A percentile compares a stretch with the other conserved stretches of the same genome.
phyloP scores from a whole-genome alignment of 2,329 filamentous ascomycete genomes.

The Cercospora sp. region DNA sequence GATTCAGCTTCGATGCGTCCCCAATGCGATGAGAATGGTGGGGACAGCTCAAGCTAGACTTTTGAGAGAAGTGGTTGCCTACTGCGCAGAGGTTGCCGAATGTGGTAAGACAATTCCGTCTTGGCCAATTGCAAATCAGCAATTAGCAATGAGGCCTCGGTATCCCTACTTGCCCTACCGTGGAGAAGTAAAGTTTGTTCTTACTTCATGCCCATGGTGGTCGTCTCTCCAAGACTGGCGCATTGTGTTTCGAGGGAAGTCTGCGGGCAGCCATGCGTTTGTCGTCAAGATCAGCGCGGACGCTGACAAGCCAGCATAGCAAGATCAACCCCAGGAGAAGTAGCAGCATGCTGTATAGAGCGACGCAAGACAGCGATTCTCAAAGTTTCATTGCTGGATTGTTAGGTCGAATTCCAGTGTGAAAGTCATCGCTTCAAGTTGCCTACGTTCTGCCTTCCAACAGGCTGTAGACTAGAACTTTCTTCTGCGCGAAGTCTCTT shows the following conservation, averaged over 20 bases:
- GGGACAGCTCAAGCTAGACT: background rate
- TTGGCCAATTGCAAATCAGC: background rate
- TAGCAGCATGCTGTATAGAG: too few relatives aligned
- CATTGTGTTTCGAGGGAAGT: background rate
- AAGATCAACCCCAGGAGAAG: too few relatives aligned
- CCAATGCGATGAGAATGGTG: background rate
- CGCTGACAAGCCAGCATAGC: too few relatives aligned
- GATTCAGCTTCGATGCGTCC: background rate
- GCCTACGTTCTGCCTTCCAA: background rate
- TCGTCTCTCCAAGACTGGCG: background rate
- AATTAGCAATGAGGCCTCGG: background rate
- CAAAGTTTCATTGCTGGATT: too few relatives aligned
- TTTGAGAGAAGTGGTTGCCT: background rate
- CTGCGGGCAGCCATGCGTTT: too few relatives aligned
- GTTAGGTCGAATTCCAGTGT: background rate
- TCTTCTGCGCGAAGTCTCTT: background rate
- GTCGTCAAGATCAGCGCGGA: too few relatives aligned
- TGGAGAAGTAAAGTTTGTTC: background rate
- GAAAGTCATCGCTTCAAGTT: background rate
- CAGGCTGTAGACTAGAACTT: background rate
- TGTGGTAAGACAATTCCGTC: background rate
- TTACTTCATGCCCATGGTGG: background rate
- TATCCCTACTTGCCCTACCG: background rate
- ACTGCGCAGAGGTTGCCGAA: background rate
- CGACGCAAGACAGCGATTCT: too few relatives aligned